These are phyloP conservation scores for Coemansia sp. DNA, from an alignment of 192 early-diverging fungal genomes.

Conservation along the genomic window DNA sequence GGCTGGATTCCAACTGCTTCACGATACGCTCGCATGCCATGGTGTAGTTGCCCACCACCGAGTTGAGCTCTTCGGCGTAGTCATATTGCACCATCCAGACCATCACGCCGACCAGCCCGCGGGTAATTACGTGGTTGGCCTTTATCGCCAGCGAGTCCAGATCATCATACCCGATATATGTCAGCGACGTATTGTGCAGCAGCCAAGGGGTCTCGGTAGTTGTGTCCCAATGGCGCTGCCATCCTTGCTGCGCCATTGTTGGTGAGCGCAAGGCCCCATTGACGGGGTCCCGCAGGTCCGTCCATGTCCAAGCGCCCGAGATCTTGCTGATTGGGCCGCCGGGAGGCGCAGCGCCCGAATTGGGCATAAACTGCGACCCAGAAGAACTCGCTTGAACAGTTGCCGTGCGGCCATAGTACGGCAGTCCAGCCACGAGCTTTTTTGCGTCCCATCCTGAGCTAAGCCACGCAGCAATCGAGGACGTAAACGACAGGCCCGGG, in stretches of 20 bases:
- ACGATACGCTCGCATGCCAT: slow-evolving; percentile 30
- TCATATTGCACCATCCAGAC: slow-evolving; percentile 74
- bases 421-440: slow-evolving; percentile 67
- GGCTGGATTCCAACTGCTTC: slow-evolving; percentile 6
- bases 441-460: slow-evolving; percentile 59
- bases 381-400: slow-evolving; percentile 15
- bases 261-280: slow-evolving; percentile 37
- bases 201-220: slow-evolving; percentile 73
- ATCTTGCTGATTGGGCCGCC: slow-evolving; percentile 49
- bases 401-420: slow-evolving; percentile 65
- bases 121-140: slow-evolving; percentile 54
- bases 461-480: slow-evolving; percentile 60
- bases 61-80: slow-evolving; percentile 58
- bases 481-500: slow-evolving; percentile 53
- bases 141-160: slow-evolving; percentile 63
- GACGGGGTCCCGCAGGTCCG: slow-evolving; percentile 40
- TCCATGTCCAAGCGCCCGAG: slow-evolving; percentile 52
- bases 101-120: slow-evolving; percentile 67
- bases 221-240: slow-evolving; percentile 67
- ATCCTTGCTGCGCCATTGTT: slow-evolving; percentile 44
- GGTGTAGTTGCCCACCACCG: slow-evolving; percentile 43
- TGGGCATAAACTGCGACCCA: slow-evolving; percentile 35
- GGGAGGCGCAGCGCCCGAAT: slow-evolving; percentile 36
- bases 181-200: slow-evolving; percentile 60
- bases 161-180: slow-evolving; percentile 77